Evolutionary conservation across 73 alveolate species (phyloP), one percentile per base, ranked within the genome.

Genomic region (Paramecium tetraurelia): DNA sequence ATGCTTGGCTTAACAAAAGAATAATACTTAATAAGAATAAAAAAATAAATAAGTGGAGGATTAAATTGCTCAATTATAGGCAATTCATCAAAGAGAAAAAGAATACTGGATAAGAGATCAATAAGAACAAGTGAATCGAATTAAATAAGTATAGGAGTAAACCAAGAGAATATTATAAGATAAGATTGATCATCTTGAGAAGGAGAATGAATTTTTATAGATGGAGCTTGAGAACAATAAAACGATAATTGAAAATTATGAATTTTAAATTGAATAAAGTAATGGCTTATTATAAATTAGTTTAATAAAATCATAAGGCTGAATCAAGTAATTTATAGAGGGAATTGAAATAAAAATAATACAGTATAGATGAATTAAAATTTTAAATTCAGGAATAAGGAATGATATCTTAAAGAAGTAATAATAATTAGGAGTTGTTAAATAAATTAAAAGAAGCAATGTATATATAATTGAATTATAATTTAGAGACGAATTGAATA

Each of bases 91-190:
- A 22, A 44, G 22, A 80, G 90, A 80, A 43, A 80, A 80, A 48
- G 90, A 80, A 9, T 48, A 43, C 14, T 80, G 90, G 90, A 80
- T 80, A 24, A 80, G 57, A 22, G 90, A 80, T 41, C 44, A 80
- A 46, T 80, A 80, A 21, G 90, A 80, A 44, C 46, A 80, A 80
- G 57, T 80, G 16, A 43, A n/a, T 18, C 33, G 90, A 43, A 44
- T 80, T 2, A 46, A 40, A 80, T 18, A 80, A 24, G 43, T 48
- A 12, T 46, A 80, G 3, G 70, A 80, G n/a, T 21, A 80, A 48
- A 80, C 70, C 9, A 46, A 80, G 21, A 80, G 58, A 75, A 20
- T 75, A 10, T 22, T 75, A 18, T 75, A 38, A 38, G 87, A 75
- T 38, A 38, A 75, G 69, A 75, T 38, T 12, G 58, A 38, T 35